Evolutionary conservation across 2,329 filamentous ascomycete species (phyloP), one percentile per base, ranked within the genome.

Genomic region (Arachnomyces sp.): DNA sequence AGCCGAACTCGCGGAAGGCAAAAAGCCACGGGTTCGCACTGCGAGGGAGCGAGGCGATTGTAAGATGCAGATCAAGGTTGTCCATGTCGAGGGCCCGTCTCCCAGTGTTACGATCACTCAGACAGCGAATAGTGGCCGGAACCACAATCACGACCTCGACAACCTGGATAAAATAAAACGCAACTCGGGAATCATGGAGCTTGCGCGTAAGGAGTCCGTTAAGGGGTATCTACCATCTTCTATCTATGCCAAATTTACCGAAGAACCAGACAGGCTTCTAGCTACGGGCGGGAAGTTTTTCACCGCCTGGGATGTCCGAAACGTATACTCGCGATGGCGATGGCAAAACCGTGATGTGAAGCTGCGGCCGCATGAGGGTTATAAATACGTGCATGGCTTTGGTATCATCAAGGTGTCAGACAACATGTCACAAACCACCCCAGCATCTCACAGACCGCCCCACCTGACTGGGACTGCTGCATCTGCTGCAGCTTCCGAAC

Each of bases 161-260:
- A 63, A 65, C 43, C 67, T 68, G 32, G 67, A 71, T 48, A 62
- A 62, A 35, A 60, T 68, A 35, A 71, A 71, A 47, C 60, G 67
- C 34, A 70, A 70, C 40, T 66, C 65, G 9, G 67, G 65, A 2
- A 55, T 71, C 29, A 69, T 70, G 65, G 65, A 70, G 25, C 66
- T 62, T 40, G 64, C 64, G 4, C 58, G 61, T 14, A 61, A 58
- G 34, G 67, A 71, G 43, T 64, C 64, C 4, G 55, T 63, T 16
- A 68, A 67, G 45, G 67, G 64, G 7, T 71, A 68, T 47, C 51
- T 70, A 39, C 67, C 67, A 11, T 67, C 66, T 17, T 71, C 67
- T 4, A 68, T 70, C n/a, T 70, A 61, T 41, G 65, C 63, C 9
- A 67, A 70, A 42, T 66, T 71, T 42, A 63, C 61, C 39, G 65